These are phyloP conservation scores for Teunomyces funiuensis DNA, from an alignment of 805 yeast species.

Conservation along the genomic window DNA sequence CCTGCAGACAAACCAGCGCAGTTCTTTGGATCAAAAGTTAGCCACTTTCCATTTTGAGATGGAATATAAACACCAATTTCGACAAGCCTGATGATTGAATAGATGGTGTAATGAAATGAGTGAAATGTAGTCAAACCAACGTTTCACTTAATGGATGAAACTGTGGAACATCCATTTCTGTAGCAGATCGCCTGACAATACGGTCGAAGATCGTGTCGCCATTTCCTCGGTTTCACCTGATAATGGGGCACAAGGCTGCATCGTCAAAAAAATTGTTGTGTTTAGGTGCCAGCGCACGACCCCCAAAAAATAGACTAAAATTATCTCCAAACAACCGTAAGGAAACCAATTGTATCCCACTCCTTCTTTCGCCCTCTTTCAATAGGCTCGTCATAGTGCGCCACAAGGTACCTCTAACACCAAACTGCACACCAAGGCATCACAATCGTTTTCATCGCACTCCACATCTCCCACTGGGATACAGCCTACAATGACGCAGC, in stretches of 20 bases:
- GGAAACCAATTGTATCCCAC: not conserved
- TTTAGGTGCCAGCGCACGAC: slow-evolving; percentile 5
- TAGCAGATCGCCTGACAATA: no score
- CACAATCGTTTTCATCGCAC: not conserved
- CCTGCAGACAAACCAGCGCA: not conserved
- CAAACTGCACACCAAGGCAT: not conserved
- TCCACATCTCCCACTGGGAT: not conserved
- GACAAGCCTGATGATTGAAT: no score
- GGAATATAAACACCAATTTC: not conserved
- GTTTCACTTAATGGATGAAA: no score
- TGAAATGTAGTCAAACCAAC: no score
- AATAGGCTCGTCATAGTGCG: no score
- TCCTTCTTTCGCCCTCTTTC: not conserved
- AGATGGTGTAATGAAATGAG: no score
- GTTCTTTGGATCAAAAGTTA: no score
- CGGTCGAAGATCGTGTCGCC: no score
- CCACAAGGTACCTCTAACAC: not conserved
- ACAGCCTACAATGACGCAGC: not conserved
- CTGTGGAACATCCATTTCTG: no score
- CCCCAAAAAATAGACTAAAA: not conserved
- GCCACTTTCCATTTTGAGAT: not conserved
- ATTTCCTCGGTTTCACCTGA: not conserved
- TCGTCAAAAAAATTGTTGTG: slow-evolving; percentile 1
- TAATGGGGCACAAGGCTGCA: not conserved
- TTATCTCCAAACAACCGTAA: slow-evolving; percentile 4